phyloP scores from a whole-genome alignment of 441 rosid species.

The Eruca vesicaria region DNA sequence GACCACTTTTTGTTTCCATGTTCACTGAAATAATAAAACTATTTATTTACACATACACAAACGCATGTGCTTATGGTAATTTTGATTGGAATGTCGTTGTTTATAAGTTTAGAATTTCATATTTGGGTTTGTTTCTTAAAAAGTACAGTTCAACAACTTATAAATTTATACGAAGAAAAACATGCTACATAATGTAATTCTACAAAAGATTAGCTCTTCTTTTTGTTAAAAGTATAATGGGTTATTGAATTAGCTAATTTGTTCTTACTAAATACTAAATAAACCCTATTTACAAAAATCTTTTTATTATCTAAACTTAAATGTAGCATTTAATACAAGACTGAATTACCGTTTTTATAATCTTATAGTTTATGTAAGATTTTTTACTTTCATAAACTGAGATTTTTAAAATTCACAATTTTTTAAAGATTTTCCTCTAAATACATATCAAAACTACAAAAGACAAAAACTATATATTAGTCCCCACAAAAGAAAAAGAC shows the following conservation, averaged over 20 bases:
- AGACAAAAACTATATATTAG: neutral
- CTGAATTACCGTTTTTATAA: neutral
- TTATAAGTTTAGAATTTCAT: neutral
- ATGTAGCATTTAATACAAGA: neutral
- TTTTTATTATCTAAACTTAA: neutral
- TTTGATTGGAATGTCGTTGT: neutral
- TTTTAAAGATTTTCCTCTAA: neutral
- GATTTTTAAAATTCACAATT: neutral
- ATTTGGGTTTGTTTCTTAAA: neutral
- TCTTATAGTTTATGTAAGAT: neutral
- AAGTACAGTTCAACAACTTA: neutral
- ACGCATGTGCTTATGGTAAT: neutral
- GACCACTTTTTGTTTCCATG: conserved; percentile 11
- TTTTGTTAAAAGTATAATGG: neutral
- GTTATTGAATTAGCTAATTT: neutral
- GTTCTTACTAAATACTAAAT: neutral
- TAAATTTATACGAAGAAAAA: neutral
- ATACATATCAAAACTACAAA: neutral
- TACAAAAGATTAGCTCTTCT: no score
- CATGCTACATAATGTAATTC: neutral
- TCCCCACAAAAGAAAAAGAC: neutral
- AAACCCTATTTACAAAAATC: neutral
- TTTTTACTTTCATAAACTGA: neutral
- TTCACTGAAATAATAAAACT: neutral
- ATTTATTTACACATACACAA: neutral